A percentile compares a stretch with the other conserved stretches of the same genome.
phyloP scores from a whole-genome alignment of 1,284 basidiomycete genomes.

The Ustilago cynodontis region DNA sequence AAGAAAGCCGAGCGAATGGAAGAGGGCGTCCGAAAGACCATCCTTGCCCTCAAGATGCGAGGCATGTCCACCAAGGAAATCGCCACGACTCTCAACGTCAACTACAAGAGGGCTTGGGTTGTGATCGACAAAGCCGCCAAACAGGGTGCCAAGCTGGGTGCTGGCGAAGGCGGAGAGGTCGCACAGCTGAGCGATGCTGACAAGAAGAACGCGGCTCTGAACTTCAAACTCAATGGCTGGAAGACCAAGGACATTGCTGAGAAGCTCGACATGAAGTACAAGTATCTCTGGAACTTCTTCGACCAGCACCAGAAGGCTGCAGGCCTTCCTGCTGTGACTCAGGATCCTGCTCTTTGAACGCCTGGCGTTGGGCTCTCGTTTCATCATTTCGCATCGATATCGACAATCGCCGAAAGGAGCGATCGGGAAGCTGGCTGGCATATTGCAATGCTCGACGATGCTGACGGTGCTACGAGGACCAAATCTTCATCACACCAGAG shows the following conservation, averaged over 20 bases:
- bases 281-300: constrained; percentile 18
- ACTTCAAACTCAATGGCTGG: constrained; percentile 22
- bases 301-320: constrained; percentile 21
- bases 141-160: neutral
- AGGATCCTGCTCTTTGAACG: constrained; percentile 12
- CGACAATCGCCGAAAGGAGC: too few relatives aligned
- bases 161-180: neutral
- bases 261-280: constrained; percentile 33
- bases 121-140: constrained; percentile 13
- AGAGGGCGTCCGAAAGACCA: constrained; percentile 1
- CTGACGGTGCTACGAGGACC: too few relatives aligned
- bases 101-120: constrained; percentile 24
- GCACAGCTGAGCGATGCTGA: constrained; percentile 11
- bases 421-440: too few relatives aligned
- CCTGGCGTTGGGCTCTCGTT: neutral
- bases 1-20: neutral
- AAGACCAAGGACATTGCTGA: constrained; percentile 21
- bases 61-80: constrained; percentile 22
- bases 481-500: too few relatives aligned
- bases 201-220: constrained; percentile 17
- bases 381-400: neutral
- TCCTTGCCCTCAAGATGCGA: constrained; percentile 19
- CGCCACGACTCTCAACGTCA: constrained; percentile 7
- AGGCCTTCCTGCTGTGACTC: constrained; percentile 4
- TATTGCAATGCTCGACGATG: too few relatives aligned